Evolutionary conservation across 345 rosid species (phyloP), one percentile per base, ranked within the genome.

Genomic region (Citrus mangshanensis): DNA sequence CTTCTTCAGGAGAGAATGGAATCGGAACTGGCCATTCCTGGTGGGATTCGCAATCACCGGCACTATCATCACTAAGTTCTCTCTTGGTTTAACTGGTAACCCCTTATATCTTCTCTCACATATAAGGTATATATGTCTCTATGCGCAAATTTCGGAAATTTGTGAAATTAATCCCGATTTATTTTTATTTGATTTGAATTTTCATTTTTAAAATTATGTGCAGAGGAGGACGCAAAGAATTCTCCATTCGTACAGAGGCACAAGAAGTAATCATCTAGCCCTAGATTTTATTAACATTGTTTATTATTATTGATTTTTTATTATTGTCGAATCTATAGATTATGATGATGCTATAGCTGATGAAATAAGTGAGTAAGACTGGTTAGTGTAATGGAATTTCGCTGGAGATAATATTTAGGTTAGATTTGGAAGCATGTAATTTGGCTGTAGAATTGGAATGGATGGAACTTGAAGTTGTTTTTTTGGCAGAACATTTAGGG

Each of bases 41-140:
- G 93, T 88, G 21, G 93, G 98, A 9, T 95, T 95, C 77, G 92
- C 95, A 46, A 58, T 89, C n/a, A 91, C 94, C 75, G 95, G 98
- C 3, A 24, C 85, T 40, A 9, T 91, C 68, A 86, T 95, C 89
- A 89, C 97, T 85, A 92, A 93, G 82, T 58, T 90, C 32, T 81
- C 93, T 34, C 89, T 88, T 71, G 80, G 95, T 67, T 87, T 95
- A 78, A 87, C 95, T 0, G 98, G 98, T 95, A 85, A 27, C 21
- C 56, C 66, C 4, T 49, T 40, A n/a, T 75, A 9, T 16, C 56
- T 59, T 59, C 9, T 16, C 35, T 59, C 14, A 24, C 19, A 6
- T 24, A 18, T 2, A 54, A 18, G 16, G n/a, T 1, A 7, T 19
- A 6, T 38, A 40, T 22, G 5, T 24, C 30, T 38, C 3, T 22